Conservation (phyloP, 768 basidiomycete genomes). For the Dacryopinax primogenitus region DNA sequence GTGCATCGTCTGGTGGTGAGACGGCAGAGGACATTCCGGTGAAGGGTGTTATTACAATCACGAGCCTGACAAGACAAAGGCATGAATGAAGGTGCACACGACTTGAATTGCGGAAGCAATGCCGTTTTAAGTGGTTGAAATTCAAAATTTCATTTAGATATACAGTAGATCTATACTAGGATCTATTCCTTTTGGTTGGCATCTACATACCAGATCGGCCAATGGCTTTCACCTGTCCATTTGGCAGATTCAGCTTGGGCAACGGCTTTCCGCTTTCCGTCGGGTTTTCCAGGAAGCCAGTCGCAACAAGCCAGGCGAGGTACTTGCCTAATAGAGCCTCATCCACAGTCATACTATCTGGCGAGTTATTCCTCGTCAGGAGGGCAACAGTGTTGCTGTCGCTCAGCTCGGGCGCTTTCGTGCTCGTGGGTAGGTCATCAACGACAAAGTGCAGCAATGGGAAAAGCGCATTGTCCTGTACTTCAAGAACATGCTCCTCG, state of each 20-base stretch:
- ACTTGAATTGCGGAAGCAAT: too few relatives aligned
- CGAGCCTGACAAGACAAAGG: neutral
- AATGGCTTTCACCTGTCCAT: neutral
- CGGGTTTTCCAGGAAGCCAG: constrained; percentile 62
- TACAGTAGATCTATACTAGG: neutral
- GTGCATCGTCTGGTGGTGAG: constrained; percentile 48
- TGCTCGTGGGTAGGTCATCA: constrained; percentile 92
- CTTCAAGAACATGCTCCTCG: constrained; percentile 89
- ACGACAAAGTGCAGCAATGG: constrained; percentile 93
- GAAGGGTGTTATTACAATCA: constrained; percentile 4
- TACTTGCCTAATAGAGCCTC: constrained; percentile 72
- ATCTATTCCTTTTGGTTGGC: neutral
- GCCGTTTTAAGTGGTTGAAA: too few relatives aligned
- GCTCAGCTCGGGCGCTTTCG: constrained; percentile 82
- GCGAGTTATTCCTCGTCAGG: constrained; percentile 30
- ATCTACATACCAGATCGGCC: constrained; percentile 6
- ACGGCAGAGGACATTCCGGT: constrained; percentile 9
- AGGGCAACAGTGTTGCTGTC: constrained; percentile 69
- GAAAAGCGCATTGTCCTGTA: constrained; percentile 93
- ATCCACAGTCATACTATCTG: constrained; percentile 47
- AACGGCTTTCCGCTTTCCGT: constrained; percentile 12
- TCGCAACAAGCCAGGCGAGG: constrained; percentile 80
- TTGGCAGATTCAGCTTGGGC: neutral
- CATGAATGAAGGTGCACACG: neutral
- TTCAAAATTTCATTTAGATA: neutral